These are phyloP conservation scores for Strobilomyces echinocephalus DNA, from an alignment of 768 basidiomycete species.

Conservation along the genomic window DNA sequence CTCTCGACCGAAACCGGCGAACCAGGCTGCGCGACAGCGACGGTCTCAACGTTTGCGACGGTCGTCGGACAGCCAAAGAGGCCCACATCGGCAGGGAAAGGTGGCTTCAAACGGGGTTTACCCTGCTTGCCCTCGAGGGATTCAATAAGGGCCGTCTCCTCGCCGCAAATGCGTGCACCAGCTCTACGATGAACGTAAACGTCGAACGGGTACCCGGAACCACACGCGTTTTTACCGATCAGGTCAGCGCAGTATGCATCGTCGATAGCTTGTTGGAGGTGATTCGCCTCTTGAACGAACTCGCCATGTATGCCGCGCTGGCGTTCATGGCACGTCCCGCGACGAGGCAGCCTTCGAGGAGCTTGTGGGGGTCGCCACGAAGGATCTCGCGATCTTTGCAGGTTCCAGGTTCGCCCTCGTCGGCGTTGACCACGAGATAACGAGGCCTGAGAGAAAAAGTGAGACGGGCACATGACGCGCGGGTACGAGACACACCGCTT, in stretches of 20 bases:
- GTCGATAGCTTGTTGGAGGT: constrained; percentile 91
- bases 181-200: constrained; percentile 98
- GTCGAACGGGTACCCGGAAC: constrained; percentile 91
- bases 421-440: constrained; percentile 96
- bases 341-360: constrained; percentile 95
- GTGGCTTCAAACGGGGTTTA: constrained; percentile 95
- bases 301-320: constrained; percentile 98
- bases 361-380: constrained; percentile 96
- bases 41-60: constrained; percentile 98
- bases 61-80: constrained; percentile 96
- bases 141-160: constrained; percentile 97
- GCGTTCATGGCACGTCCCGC: constrained; percentile 98
- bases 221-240: constrained; percentile 88
- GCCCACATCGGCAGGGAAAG: constrained; percentile 98
- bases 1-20: constrained; percentile 85
- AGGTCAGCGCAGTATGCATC: constrained; percentile 90
- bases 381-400: constrained; percentile 99
- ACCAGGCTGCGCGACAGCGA: constrained; percentile 97
- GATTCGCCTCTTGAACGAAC: constrained; percentile 92
- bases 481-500: constrained; percentile 47
- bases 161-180: constrained; percentile 97
- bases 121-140: constrained; percentile 97
- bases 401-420: constrained; percentile 97
- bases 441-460: constrained; percentile 58
- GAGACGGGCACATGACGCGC: not conserved